Conservation (phyloP, 2,329 filamentous ascomycete species). For the Fusarium kyushuense region DNA sequence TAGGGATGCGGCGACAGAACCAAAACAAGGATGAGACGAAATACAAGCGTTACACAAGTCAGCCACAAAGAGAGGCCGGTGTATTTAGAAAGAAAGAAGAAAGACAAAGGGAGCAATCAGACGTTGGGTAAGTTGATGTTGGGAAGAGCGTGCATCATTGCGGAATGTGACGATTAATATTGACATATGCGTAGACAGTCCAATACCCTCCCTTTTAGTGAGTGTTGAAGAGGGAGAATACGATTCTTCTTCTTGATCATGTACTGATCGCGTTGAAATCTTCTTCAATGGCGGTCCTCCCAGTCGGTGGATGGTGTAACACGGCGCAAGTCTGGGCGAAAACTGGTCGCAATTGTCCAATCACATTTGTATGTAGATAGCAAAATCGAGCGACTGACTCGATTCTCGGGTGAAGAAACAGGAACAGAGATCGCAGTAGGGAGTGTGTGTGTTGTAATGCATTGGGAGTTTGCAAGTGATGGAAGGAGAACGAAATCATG, state of each 20-base stretch:
- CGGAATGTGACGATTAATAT: background rate
- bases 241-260: background rate
- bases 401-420: constrained; percentile 3
- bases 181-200: background rate
- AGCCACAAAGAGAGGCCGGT: background rate
- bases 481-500: background rate
- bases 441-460: background rate
- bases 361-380: background rate
- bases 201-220: background rate
- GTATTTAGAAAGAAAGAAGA: background rate
- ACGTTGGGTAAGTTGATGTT: background rate
- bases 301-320: constrained; percentile 20
- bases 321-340: constrained; percentile 21
- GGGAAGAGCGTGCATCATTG: background rate
- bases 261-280: background rate
- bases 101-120: background rate
- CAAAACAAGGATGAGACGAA: background rate
- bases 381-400: constrained; percentile 1
- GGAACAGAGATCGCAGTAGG: constrained; percentile 1
- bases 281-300: background rate
- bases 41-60: constrained; percentile 3
- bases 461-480: background rate
- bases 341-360: constrained; percentile 11
- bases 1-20: background rate
- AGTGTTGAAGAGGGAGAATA: too few species aligned